Base-by-base conservation (phyloP, 257 asterid genomes). In the Solanum etuberosum region DNA sequence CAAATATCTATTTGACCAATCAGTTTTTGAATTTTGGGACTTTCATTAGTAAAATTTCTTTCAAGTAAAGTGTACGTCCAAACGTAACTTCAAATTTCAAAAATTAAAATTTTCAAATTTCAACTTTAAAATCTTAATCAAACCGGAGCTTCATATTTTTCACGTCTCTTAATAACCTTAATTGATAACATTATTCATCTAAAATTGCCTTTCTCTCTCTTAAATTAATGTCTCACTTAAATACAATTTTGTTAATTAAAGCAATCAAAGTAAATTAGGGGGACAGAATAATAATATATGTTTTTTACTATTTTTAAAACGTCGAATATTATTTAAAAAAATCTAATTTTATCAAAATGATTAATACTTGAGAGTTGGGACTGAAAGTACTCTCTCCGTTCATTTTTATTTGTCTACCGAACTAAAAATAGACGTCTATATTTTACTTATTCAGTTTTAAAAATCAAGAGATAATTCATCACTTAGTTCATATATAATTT, bases 301-400 rank as follows among this genome's bases (percentile, higher is more conserved):
- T 14, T 4, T 59, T 21, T 51, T 16, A 18, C 23, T 14, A 48
- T 48, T 48, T 48, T 51, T 51, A 16, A 51, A 18, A 51, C 25
- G 25, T 54, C 10, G 25, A 54, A 54, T 54, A 18, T 54, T 54
- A 18, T 54, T 20, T 15, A 54, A 54, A 54, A 4, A 54, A 54
- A 54, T 54, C 7, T 16, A 6, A 54, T 54, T 54, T 54, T 54
- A 54, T 0, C 63, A 54, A 1, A 54, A 54, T 10, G n/a, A 51
- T 51, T 54, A 54, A 54, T 54, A 6, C 63, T 54, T 18, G 63
- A 16, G 23, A 51, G 61, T 51, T 51, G 61, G 61, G 25, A 6
- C 4, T 0, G 11, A 0, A 54, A 2, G 2, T 18, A 54, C n/a
- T 20, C 4, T 1, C 9, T 0, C 9, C 9, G n/a, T 18, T 18